Evolutionary conservation across 2,329 filamentous ascomycete species (phyloP).

Genomic region (Neopestalotiopsis sp.): DNA sequence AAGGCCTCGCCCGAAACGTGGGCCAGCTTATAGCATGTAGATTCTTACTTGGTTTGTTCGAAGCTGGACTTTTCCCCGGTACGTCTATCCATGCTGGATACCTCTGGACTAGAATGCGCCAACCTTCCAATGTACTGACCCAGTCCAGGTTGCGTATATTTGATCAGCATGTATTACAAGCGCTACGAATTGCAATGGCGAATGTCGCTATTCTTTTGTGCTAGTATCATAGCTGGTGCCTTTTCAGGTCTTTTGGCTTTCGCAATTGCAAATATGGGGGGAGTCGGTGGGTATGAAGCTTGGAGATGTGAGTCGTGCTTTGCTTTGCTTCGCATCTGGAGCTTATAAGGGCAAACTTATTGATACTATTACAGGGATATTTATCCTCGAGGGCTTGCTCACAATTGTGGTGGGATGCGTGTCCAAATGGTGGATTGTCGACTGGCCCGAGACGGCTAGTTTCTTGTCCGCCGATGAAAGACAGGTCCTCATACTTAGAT

Average conservation of each 20-base stretch:
- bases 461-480: conserved; percentile 54
- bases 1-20: conserved; percentile 26
- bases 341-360: background rate
- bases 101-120: background rate
- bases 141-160: conserved; percentile 26
- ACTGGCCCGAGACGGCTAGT: conserved; percentile 41
- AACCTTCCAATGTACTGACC: background rate
- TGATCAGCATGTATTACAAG: conserved; percentile 32
- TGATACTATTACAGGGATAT: conserved; percentile 41
- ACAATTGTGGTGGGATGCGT: conserved; percentile 47
- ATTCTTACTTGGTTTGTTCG: conserved; percentile 27
- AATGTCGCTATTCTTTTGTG: conserved; percentile 28
- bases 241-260: conserved; percentile 48
- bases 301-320: conserved; percentile 41
- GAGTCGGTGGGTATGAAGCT: conserved; percentile 48
- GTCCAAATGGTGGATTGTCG: conserved; percentile 50
- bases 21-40: conserved; percentile 26
- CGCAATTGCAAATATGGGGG: conserved; percentile 57
- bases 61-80: conserved; percentile 29
- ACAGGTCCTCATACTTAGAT: conserved; percentile 37
- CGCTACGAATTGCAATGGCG: conserved; percentile 28
- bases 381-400: conserved; percentile 53
- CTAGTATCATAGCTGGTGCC: conserved; percentile 38
- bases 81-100: background rate
- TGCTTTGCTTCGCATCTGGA: conserved; percentile 25